Percentiles rank a stretch among this genome's conserved stretches.
These are phyloP conservation scores for Multifurca ochricompacta DNA, from an alignment of 768 basidiomycete species.

Conservation along the genomic window DNA sequence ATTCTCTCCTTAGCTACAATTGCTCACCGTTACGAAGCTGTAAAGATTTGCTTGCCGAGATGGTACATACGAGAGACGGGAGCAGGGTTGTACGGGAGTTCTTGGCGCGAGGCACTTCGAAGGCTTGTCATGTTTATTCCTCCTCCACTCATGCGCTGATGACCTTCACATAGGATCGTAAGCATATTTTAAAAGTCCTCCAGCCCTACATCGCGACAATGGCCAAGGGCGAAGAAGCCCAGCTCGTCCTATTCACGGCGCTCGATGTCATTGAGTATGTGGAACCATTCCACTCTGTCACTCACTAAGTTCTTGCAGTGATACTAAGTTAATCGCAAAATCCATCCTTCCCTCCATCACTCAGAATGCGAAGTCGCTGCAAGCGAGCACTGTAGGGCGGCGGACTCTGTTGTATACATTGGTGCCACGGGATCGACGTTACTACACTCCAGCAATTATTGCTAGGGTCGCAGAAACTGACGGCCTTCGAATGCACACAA, in stretches of 20 bases:
- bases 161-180: constrained; percentile 57
- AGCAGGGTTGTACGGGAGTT: constrained; percentile 82
- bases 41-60: constrained; percentile 80
- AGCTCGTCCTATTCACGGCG: constrained; percentile 82
- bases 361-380: constrained; percentile 47
- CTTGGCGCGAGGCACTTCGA: constrained; percentile 74
- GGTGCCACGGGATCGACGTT: constrained; percentile 71
- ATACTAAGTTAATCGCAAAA: constrained; percentile 85
- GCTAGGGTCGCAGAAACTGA: constrained; percentile 68
- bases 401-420: constrained; percentile 78
- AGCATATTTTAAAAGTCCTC: constrained; percentile 81
- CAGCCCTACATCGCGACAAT: constrained; percentile 88
- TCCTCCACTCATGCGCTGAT: background rate
- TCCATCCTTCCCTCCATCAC: constrained; percentile 67
- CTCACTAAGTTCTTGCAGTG: constrained; percentile 37
- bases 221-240: constrained; percentile 84
- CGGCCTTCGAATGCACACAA: constrained; percentile 55
- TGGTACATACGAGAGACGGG: constrained; percentile 92
- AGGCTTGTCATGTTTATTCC: constrained; percentile 37
- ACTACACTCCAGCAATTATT: constrained; percentile 83
- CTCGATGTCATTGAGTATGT: constrained; percentile 84
- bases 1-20: background rate
- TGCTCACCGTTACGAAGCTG: constrained; percentile 39
- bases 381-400: constrained; percentile 63
- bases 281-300: background rate